A percentile compares a stretch with the other conserved stretches of the same genome.
Evolutionary conservation across 768 basidiomycete species (phyloP).

Genomic region (Trametes cubensis): DNA sequence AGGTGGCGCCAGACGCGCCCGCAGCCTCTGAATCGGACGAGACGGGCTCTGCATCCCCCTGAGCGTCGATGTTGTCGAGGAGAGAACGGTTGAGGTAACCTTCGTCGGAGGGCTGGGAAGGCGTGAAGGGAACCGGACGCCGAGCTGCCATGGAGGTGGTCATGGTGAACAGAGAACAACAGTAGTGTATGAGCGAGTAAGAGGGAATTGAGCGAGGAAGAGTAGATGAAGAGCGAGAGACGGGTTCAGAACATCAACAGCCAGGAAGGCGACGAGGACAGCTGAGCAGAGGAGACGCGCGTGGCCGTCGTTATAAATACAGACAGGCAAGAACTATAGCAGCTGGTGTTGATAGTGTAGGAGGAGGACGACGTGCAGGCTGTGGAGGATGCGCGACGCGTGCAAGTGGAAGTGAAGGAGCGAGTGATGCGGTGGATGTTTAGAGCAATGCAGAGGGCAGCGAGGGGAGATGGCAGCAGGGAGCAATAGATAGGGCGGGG

Average conservation of each 20-base stretch:
- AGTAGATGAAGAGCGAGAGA: slow-evolving; percentile 26
- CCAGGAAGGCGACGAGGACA: slow-evolving; percentile 37
- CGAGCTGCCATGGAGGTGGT: slow-evolving; percentile 37
- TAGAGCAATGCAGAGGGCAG: slow-evolving; percentile 28
- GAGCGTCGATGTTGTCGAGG: slow-evolving; percentile 79
- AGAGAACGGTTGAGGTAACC: slow-evolving; percentile 86
- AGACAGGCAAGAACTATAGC: slow-evolving; percentile 39
- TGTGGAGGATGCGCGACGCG: slow-evolving; percentile 43
- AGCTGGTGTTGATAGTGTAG: slow-evolving; percentile 36
- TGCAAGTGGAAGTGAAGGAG: slow-evolving; percentile 34
- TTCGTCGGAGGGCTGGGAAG: slow-evolving; percentile 55
- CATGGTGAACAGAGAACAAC: slow-evolving; percentile 36
- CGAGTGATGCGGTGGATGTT: slow-evolving; percentile 13
- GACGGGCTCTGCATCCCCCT: slow-evolving; percentile 77
- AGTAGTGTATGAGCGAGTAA: slow-evolving; percentile 26
- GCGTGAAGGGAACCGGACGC: slow-evolving; percentile 33
- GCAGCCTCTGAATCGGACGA: slow-evolving; percentile 53
- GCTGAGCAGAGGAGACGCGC: slow-evolving; percentile 39
- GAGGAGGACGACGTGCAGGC: slow-evolving; percentile 33
- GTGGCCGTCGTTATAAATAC: slow-evolving; percentile 47
- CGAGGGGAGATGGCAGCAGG: slow-evolving; percentile 28
- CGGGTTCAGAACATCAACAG: slow-evolving; percentile 48
- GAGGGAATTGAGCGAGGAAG: slow-evolving; percentile 18
- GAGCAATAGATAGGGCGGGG: slow-evolving; percentile 36
- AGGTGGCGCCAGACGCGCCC: slow-evolving; percentile 44